Evolutionary conservation across 768 basidiomycete species (phyloP).

Genomic region (Podaxis mareebaensis): DNA sequence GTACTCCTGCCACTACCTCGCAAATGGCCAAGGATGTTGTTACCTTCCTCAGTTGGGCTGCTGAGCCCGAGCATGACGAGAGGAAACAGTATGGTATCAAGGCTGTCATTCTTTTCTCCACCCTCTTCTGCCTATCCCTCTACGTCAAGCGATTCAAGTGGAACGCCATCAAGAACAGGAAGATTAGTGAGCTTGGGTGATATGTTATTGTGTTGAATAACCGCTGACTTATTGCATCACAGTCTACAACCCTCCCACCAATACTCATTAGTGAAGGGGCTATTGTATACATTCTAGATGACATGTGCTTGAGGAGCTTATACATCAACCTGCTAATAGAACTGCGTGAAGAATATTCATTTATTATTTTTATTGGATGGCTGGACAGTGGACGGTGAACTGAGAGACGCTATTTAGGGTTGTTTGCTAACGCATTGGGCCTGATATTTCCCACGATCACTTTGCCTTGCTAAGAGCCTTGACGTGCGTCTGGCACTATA

Average conservation of each 20-base stretch:
- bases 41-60: constrained; percentile 94
- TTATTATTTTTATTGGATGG: not conserved
- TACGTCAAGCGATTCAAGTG: constrained; percentile 98
- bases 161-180: constrained; percentile 89
- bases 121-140: constrained; percentile 75
- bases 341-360: constrained; percentile 16
- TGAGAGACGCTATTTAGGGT: not conserved
- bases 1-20: constrained; percentile 93
- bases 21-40: constrained; percentile 99
- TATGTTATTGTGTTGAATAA: not conserved
- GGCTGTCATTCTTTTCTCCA: constrained; percentile 90
- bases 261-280: constrained; percentile 48
- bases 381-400: not conserved
- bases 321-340: constrained; percentile 25
- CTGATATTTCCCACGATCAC: not conserved
- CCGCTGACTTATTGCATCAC: constrained; percentile 16
- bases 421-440: not conserved
- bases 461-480: not conserved
- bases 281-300: constrained; percentile 25
- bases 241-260: constrained; percentile 69
- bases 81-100: constrained; percentile 97
- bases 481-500: not conserved
- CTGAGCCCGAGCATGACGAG: constrained; percentile 98
- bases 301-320: constrained; percentile 21
- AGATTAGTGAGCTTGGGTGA: constrained; percentile 64